Base-by-base conservation (phyloP, 345 rosid species). In the Erysimum cheiranthoides region DNA sequence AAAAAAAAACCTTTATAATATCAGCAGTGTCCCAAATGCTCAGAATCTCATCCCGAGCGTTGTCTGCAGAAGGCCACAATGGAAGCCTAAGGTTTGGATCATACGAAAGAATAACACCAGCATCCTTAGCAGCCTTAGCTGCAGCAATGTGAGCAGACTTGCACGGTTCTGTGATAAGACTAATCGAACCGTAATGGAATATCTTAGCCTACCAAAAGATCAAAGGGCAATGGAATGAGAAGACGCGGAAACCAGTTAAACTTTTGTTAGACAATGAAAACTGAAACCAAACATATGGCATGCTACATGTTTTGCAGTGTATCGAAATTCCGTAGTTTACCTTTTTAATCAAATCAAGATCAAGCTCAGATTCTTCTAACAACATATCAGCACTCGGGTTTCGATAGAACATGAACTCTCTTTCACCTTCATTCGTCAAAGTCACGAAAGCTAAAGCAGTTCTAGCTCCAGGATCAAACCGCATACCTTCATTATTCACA, bases 331-430 rank as follows among this genome's bases (percentile, higher is more conserved):
- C 1, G 0, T 28, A 12, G 27, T 1, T 59, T 76, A 94, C 99
- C 97, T 95, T 95, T 53, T 57, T 88, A 42, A 95, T 90, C 72
- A 92, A 80, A 82, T 92, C 83, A 64, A 85, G 51, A 84, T 95
- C 97, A 74, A 95, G 92, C 84, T 95, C 97, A 60, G 80, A 78
- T 78, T 87, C 97, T 72, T 76, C 76, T 64, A 95, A 90, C 79
- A 95, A 73, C 99, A 95, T 95, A 78, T 95, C 99, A 2, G 97
- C 97, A 77, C 99, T 92, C 3, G 99, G 99, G 74, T 95, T 95
- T 35, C 99, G 90, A 65, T 95, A 95, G 73, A 92, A 95, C 97
- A 95, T 95, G 83, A 95, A 95, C 59, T 95, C 99, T 3, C 96
- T 93, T 76, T 95, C 99, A 42, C 99, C 99, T 61, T 92, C 88